Percentiles rank a stretch among this genome's conserved stretches.
phyloP scores from a whole-genome alignment of 179 eudicot genomes.

The Patellifolia procumbens region DNA sequence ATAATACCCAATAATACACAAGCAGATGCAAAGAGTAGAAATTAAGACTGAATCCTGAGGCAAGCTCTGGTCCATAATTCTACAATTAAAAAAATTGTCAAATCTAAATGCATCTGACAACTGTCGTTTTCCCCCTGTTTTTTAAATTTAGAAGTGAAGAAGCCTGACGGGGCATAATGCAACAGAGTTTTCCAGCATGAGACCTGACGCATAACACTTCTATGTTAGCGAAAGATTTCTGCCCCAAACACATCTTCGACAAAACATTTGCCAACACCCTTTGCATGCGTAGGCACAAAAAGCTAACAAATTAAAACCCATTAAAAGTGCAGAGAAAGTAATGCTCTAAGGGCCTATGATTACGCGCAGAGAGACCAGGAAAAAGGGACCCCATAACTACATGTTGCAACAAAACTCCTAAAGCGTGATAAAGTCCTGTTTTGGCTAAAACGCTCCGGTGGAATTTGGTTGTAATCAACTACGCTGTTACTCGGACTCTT shows the following conservation, averaged over 20 bases:
- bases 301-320: too few relatives aligned
- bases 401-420: not conserved
- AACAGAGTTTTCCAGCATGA: not conserved
- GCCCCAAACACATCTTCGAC: not conserved
- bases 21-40: not conserved
- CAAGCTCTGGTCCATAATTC: not conserved
- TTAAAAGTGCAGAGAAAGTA: too few relatives aligned
- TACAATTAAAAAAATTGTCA: not conserved
- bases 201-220: not conserved
- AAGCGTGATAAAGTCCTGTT: not conserved
- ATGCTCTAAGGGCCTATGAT: too few relatives aligned
- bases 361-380: not conserved
- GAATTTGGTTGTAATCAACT: too few relatives aligned
- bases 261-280: too few relatives aligned
- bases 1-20: not conserved
- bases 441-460: not conserved
- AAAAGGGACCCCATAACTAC: not conserved
- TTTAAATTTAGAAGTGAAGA: not conserved
- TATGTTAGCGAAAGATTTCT: not conserved
- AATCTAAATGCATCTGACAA: too few relatives aligned
- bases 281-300: too few relatives aligned
- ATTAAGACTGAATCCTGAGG: not conserved
- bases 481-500: too few relatives aligned
- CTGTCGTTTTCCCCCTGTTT: not conserved
- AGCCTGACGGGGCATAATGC: not conserved